These are phyloP conservation scores for Mimosa pudica DNA, from an alignment of 306 rosid genomes.

Conservation along the genomic window DNA sequence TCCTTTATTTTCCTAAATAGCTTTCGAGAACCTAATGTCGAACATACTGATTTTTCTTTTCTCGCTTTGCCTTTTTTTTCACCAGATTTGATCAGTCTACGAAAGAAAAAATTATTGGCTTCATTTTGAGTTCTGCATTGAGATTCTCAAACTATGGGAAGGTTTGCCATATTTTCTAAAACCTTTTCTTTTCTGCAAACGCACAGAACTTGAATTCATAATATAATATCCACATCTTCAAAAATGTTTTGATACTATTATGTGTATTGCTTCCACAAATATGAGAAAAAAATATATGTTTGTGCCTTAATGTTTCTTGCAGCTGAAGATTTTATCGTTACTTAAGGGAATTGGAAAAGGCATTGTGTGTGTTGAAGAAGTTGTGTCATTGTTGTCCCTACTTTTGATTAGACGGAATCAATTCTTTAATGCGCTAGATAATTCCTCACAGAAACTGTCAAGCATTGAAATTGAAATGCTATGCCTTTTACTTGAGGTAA, in stretches of 20 bases:
- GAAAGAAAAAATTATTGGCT: conserved; percentile 60
- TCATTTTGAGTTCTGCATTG: conserved; percentile 69
- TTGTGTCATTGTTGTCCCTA: conserved; percentile 53
- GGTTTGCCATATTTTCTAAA: conserved; percentile 52
- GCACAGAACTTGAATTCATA: conserved; percentile 10
- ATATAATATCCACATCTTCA: conserved; percentile 3
- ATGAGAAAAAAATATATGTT: conserved; percentile 12
- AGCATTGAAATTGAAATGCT: conserved; percentile 63
- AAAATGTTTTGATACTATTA: background rate
- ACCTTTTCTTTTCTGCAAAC: conserved; percentile 4
- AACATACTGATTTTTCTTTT: background rate
- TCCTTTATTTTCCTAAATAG: too few relatives aligned
- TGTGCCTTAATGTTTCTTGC: conserved; percentile 41
- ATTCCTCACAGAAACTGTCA: conserved; percentile 52
- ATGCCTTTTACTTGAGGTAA: conserved; percentile 85
- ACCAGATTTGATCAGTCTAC: conserved; percentile 83
- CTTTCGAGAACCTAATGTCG: too few relatives aligned
- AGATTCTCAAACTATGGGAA: conserved; percentile 73
- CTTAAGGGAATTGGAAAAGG: conserved; percentile 76
- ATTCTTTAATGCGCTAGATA: conserved; percentile 39
- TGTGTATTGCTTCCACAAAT: conserved; percentile 7
- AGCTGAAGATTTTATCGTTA: conserved; percentile 80
- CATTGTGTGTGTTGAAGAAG: conserved; percentile 53
- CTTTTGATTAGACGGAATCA: conserved; percentile 57
- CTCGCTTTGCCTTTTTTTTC: conserved; percentile 4